Conservation (phyloP, 1,139 yeast genomes). For the Pneumocystis sp. region DNA sequence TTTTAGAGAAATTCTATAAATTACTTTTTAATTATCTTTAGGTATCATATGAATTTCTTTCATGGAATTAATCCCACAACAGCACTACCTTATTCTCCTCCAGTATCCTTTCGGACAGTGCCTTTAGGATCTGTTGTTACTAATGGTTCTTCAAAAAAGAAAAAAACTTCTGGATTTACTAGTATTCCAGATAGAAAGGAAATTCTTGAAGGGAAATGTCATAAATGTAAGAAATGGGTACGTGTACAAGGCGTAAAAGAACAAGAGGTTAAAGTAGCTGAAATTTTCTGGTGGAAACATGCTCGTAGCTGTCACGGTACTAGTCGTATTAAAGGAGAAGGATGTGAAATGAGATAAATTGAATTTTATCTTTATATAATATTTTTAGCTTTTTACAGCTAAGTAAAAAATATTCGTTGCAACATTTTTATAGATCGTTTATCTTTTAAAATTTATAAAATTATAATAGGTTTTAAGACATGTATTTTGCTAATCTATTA, state of each 20-base stretch:
- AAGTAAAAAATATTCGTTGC: background rate
- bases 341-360: constrained; percentile 8
- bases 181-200: constrained; percentile 10
- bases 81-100: constrained; percentile 12
- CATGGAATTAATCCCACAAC: constrained; percentile 13
- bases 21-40: constrained; percentile 2
- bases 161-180: constrained; percentile 1
- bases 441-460: background rate
- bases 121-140: background rate
- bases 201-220: constrained; percentile 13
- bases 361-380: background rate
- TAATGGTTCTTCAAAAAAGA: constrained; percentile 2
- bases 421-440: background rate
- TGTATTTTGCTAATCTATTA: background rate
- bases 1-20: background rate
- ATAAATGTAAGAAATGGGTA: constrained; percentile 12
- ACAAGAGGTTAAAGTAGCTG: constrained; percentile 12
- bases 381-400: background rate
- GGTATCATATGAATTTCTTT: constrained; percentile 15
- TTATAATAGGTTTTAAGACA: background rate
- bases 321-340: constrained; percentile 7
- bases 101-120: constrained; percentile 10
- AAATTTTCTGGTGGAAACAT: constrained; percentile 15
- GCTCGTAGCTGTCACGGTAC: constrained; percentile 10
- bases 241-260: constrained; percentile 13